Evolutionary conservation across 345 rosid species (phyloP), one percentile per base, ranked within the genome.

Genomic region (Acer yangbiense): DNA sequence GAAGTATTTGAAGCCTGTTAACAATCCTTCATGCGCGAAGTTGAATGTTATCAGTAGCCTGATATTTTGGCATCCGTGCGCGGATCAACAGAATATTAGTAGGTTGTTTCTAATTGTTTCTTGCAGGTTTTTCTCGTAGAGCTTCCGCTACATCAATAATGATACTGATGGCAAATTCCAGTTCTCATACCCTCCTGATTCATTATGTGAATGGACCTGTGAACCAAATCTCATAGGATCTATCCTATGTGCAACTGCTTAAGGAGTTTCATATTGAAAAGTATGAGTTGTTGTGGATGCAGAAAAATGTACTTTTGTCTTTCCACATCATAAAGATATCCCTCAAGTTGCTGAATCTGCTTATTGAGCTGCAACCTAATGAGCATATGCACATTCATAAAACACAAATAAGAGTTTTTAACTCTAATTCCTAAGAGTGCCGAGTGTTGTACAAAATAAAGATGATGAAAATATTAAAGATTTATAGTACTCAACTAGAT

Each of bases 261-360:
- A 90, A 76, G 97, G 97, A 54, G 98, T 91, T 86, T 88, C 94
- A 85, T 81, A 82, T 65, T 83, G 95, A 60, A 80, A 83, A 76
- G 71, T 76, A 43, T 9, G 78, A 77, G 87, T 2, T n/a, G 89
- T 74, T 43, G 92, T 83, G 67, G 96, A 90, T 81, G 98, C 86
- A 58, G 85, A 85, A 76, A 87, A 87, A 58, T 88, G 89, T 43
- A 91, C 57, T 76, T 87, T 80, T 87, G 72, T 77, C 91, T 94
- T 83, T 87, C 95, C 77, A 77, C 85, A 65, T 91, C 94, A 57
- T 44, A 82, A 73, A 88, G 81, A 82, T 87, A 77, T 39, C 72
- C 82, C 84, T 96, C 98, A 57, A 96, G 97, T 80, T 72, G 87
- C 88, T 89, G 91, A 80, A 96, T 88, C 82, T 92, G 92, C 82